A percentile compares a stretch with the other conserved stretches of the same genome.
phyloP scores from a whole-genome alignment of 164 flowering plant genomes.

The Nelumbo lutea region DNA sequence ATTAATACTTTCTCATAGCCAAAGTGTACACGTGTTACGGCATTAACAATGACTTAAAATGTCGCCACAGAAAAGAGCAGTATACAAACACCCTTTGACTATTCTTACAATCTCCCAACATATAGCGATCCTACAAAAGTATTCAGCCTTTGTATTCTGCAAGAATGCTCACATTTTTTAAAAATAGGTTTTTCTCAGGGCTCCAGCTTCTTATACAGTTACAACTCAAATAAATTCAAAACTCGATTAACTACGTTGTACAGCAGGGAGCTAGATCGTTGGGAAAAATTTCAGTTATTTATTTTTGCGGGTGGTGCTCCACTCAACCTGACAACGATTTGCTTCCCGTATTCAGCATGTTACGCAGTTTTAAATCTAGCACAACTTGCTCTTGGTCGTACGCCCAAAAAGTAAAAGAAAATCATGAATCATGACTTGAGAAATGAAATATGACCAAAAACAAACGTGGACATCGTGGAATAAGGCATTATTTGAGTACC shows the following conservation, averaged over 20 bases:
- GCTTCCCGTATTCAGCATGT: no score
- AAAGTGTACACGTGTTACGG: no score
- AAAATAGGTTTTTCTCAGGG: neutral
- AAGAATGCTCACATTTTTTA: neutral
- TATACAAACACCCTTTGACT: neutral
- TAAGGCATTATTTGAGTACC: no score
- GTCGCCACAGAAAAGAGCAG: no score
- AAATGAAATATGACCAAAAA: no score
- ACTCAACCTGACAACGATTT: no score
- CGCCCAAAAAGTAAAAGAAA: neutral
- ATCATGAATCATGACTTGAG: neutral
- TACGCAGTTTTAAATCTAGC: no score
- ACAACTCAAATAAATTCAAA: neutral
- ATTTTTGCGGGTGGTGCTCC: constrained; percentile 33
- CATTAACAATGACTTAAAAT: neutral
- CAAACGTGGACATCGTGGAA: no score
- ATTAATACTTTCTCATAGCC: no score
- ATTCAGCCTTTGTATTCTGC: neutral
- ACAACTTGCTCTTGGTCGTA: no score
- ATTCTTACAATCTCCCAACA: neutral
- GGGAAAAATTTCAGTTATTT: neutral
- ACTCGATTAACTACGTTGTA: neutral
- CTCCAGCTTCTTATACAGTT: neutral
- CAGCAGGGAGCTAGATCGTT: constrained; percentile 1
- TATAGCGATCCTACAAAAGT: neutral